Evolutionary conservation across 257 asterid species (phyloP), one percentile per base, ranked within the genome.

Genomic region (Nicotiana sylvestris): DNA sequence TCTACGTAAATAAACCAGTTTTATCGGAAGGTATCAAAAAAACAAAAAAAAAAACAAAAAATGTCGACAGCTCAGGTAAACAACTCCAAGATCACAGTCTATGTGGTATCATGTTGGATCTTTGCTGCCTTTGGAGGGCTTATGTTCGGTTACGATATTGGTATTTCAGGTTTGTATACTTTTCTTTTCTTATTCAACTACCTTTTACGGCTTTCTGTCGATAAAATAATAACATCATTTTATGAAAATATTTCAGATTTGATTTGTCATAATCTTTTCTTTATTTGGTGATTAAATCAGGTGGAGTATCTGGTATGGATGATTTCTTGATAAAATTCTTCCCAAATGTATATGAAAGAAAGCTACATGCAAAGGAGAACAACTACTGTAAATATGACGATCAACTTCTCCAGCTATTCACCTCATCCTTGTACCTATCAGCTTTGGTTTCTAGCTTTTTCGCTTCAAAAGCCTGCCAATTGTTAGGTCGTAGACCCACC

Each of bases 221-320:
- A 51, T 9, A 51, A 51, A 51, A 51, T 51, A 11, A 12, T 13
- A 51, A 51, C 46, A 39, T 39, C 46, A 39, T 39, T 39, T 39
- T 6, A 6, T 37, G 9, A 37, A 37, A 37, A 37, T 37, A 37
- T 37, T 37, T 37, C 12, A 12, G 56, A 51, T 5, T n/a, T 39
- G 27, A 3, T 80, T 39, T n/a, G 18, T 78, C 33, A 6, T 57
- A 43, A 10, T 37, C 58, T 37, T 18, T 18, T 76, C 2, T 62
- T 4, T 9, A 5, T 21, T 11, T n/a, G 12, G 12, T 27, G 5
- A 17, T 15, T 55, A 60, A 64, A 27, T 35, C 61, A 94, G 98
- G 98, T 55, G 98, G 98, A 15, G 97, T 95, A 3, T 74, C 96
- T 0, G 90, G 91, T 3, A 95, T 95, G 98, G 98, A 95, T 65